Evolutionary conservation across 495 filamentous ascomycete genomes (phyloP).

Genomic region (Durotheca rogersii): DNA sequence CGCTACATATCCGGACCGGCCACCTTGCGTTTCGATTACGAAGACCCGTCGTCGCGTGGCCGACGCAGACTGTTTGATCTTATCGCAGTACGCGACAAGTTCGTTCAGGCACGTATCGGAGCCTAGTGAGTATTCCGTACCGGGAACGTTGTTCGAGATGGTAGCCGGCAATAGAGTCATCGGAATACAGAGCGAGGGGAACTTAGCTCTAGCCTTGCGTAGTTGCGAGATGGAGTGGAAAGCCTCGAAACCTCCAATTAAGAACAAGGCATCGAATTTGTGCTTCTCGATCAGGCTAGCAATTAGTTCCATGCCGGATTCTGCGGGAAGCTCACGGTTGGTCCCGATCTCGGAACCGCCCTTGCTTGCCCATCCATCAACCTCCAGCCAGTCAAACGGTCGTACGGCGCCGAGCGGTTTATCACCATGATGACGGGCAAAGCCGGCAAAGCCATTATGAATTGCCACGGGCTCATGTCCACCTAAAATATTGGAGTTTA

Average conservation of each 20-base stretch:
- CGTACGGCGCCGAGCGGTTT: slow-evolving; percentile 79
- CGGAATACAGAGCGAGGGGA: slow-evolving; percentile 86
- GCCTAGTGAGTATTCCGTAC: slow-evolving; percentile 94
- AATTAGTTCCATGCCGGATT: slow-evolving; percentile 79
- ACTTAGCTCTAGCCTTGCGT: slow-evolving; percentile 73
- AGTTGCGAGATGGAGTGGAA: slow-evolving; percentile 90
- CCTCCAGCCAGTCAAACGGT: slow-evolving; percentile 86
- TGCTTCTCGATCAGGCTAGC: slow-evolving; percentile 83
- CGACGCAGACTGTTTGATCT: slow-evolving; percentile 93
- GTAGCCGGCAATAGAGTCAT: slow-evolving; percentile 94
- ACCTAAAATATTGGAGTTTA: slow-evolving; percentile 10
- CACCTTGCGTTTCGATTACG: slow-evolving; percentile 97
- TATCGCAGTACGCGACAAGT: slow-evolving; percentile 94
- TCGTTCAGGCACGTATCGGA: slow-evolving; percentile 97
- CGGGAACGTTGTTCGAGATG: slow-evolving; percentile 97
- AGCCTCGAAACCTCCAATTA: slow-evolving; percentile 95
- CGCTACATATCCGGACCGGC: slow-evolving; percentile 90
- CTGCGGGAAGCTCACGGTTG: slow-evolving; percentile 85
- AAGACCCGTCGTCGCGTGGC: slow-evolving; percentile 91
- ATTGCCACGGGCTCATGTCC: slow-evolving; percentile 90
- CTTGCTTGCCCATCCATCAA: slow-evolving; percentile 91
- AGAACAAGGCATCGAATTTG: slow-evolving; percentile 85
- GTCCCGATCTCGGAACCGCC: slow-evolving; percentile 98
- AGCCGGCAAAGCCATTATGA: slow-evolving; percentile 95
- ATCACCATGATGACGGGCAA: slow-evolving; percentile 86